Evolutionary conservation across 2,329 filamentous ascomycete species (phyloP).

Genomic region (Fusarium nisikadoi): DNA sequence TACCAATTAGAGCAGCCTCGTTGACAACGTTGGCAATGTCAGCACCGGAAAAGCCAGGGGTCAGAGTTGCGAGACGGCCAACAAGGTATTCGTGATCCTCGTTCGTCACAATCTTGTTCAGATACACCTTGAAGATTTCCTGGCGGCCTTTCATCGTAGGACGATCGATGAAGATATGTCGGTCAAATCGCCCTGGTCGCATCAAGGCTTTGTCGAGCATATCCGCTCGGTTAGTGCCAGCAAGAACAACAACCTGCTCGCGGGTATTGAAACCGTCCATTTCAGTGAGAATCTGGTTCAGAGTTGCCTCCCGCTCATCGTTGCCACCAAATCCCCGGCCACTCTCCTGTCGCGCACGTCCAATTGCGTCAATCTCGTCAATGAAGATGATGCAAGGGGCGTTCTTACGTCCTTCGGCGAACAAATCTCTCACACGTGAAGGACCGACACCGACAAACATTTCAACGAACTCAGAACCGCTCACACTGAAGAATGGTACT

Average conservation of each 20-base stretch:
- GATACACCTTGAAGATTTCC: slow-evolving; percentile 94
- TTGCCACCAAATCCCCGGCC: slow-evolving; percentile 82
- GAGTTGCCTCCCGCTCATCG: slow-evolving; percentile 94
- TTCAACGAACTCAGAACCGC: slow-evolving; percentile 98
- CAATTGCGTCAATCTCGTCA: slow-evolving; percentile 98
- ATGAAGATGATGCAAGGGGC: slow-evolving; percentile 99
- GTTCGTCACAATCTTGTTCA: slow-evolving; percentile 92
- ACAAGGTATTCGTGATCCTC: slow-evolving; percentile 90
- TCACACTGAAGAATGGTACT: slow-evolving; percentile 98
- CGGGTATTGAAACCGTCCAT: slow-evolving; percentile 99
- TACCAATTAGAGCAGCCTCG: slow-evolving; percentile 95
- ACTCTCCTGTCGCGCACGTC: slow-evolving; percentile 85
- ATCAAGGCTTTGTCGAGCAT: slow-evolving; percentile 95
- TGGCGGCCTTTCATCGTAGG: slow-evolving; percentile 97
- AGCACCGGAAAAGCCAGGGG: slow-evolving; percentile 95
- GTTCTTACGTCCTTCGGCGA: slow-evolving; percentile 93
- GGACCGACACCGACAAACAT: slow-evolving; percentile 99
- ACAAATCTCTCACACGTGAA: slow-evolving; percentile 93
- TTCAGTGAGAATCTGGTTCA: slow-evolving; percentile 98
- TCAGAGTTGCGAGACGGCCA: slow-evolving; percentile 89
- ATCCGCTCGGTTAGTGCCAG: slow-evolving; percentile 95
- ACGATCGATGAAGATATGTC: slow-evolving; percentile 93
- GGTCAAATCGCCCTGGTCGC: slow-evolving; percentile 95
- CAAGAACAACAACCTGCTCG: slow-evolving; percentile 95
- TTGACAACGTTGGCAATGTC: slow-evolving; percentile 99